Evolutionary conservation across 2,329 filamentous ascomycete genomes (phyloP).

Genomic region (Penicillium sp.): DNA sequence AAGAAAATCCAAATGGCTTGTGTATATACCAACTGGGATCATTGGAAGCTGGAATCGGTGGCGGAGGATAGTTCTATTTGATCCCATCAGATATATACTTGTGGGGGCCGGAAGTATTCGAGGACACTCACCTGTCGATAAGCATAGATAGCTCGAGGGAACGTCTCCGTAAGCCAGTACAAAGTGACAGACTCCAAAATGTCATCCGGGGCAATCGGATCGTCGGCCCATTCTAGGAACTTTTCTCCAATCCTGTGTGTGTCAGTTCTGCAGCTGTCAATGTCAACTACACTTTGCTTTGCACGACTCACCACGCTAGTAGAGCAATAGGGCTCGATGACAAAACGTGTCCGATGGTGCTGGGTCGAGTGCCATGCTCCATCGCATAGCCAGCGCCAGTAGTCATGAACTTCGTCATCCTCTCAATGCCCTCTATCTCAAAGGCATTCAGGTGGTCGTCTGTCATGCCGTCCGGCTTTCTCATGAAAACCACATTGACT

Average conservation of each 20-base stretch:
- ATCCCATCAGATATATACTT: not conserved
- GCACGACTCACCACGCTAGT: constrained; percentile 23
- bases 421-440: constrained; percentile 27
- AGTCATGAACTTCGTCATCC: constrained; percentile 14
- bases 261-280: not conserved
- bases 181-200: constrained; percentile 30
- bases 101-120: not conserved
- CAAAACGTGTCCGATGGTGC: constrained; percentile 31
- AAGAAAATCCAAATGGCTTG: constrained; percentile 43
- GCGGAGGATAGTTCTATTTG: constrained; percentile 13
- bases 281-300: not conserved
- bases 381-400: constrained; percentile 21
- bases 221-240: constrained; percentile 32
- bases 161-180: constrained; percentile 36
- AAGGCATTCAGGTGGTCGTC: constrained; percentile 16
- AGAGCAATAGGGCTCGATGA: constrained; percentile 26
- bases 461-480: constrained; percentile 18
- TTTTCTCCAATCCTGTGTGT: constrained; percentile 34
- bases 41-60: constrained; percentile 11
- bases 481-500: constrained; percentile 26
- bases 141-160: constrained; percentile 28
- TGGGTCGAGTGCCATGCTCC: constrained; percentile 27
- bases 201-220: constrained; percentile 23
- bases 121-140: constrained; percentile 24
- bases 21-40: constrained; percentile 28